phyloP scores from a whole-genome alignment of 2,329 filamentous ascomycete genomes.

The Ophiostoma ulmi region DNA sequence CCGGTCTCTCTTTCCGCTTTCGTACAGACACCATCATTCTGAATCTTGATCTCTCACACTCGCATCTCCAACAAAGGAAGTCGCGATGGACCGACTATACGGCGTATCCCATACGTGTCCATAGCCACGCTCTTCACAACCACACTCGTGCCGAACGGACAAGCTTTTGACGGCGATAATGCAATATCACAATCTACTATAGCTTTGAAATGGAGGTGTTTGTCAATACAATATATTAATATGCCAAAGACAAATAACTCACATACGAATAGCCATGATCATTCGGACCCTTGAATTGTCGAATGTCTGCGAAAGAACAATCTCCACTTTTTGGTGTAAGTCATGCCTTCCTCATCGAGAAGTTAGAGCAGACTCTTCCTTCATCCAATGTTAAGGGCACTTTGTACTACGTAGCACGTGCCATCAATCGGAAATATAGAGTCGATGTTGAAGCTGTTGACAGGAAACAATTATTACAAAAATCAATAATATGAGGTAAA shows the following conservation, averaged over 20 bases:
- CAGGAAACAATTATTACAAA: too few relatives aligned
- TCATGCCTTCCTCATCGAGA: constrained; percentile 14
- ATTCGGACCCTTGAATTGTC: too few relatives aligned
- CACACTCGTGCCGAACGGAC: background rate
- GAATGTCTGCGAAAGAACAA: background rate
- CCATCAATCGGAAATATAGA: background rate
- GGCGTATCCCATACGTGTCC: background rate
- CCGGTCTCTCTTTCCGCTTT: constrained; percentile 7
- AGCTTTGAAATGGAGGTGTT: background rate
- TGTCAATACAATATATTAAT: too few relatives aligned
- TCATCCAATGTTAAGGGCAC: background rate
- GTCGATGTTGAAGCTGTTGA: too few relatives aligned
- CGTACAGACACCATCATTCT: background rate
- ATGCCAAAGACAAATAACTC: background rate
- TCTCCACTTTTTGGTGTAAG: constrained; percentile 16
- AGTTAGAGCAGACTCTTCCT: background rate
- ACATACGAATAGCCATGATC: too few relatives aligned
- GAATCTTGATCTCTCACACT: background rate
- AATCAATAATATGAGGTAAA: too few relatives aligned
- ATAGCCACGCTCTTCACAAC: background rate
- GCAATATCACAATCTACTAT: background rate
- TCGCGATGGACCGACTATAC: background rate
- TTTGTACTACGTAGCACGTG: background rate
- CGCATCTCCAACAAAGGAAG: background rate
- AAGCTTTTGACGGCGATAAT: background rate